Evolutionary conservation across 768 basidiomycete genomes (phyloP).

Genomic region (Xerocomus brunneocitrinus): DNA sequence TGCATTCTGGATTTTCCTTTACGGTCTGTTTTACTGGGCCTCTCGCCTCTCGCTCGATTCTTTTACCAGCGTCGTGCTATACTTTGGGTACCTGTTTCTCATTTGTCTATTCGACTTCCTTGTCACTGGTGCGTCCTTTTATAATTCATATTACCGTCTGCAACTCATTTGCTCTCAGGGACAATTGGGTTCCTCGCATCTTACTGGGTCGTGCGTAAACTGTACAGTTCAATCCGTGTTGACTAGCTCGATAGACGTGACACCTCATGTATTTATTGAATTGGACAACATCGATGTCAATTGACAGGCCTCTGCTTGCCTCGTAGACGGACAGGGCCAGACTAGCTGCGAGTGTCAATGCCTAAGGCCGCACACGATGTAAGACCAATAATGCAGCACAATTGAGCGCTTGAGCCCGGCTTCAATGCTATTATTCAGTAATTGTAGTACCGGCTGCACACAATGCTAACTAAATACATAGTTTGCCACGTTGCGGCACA

Average conservation of each 20-base stretch:
- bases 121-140: slow-evolving; percentile 57
- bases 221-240: slow-evolving; percentile 81
- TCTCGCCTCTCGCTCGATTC: slow-evolving; percentile 84
- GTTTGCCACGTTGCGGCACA: too few species aligned
- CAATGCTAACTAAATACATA: too few species aligned
- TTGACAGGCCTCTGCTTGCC: not conserved
- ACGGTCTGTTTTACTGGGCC: slow-evolving; percentile 86
- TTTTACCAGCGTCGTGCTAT: slow-evolving; percentile 74
- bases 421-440: too few species aligned
- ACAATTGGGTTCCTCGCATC: slow-evolving; percentile 89
- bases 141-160: not conserved
- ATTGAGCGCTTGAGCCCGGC: too few species aligned
- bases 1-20: slow-evolving; percentile 85
- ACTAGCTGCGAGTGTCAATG: too few species aligned
- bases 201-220: slow-evolving; percentile 82
- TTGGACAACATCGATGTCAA: not conserved
- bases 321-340: too few species aligned
- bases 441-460: too few species aligned
- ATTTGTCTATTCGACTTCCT: slow-evolving; percentile 84
- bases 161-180: slow-evolving; percentile 40
- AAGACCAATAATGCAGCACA: too few species aligned
- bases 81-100: slow-evolving; percentile 86
- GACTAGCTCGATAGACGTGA: slow-evolving; percentile 38
- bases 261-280: slow-evolving; percentile 9
- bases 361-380: too few species aligned